These are phyloP conservation scores for Drechslerella stenobrocha DNA, from an alignment of 2,329 filamentous ascomycete genomes.

Conservation along the genomic window DNA sequence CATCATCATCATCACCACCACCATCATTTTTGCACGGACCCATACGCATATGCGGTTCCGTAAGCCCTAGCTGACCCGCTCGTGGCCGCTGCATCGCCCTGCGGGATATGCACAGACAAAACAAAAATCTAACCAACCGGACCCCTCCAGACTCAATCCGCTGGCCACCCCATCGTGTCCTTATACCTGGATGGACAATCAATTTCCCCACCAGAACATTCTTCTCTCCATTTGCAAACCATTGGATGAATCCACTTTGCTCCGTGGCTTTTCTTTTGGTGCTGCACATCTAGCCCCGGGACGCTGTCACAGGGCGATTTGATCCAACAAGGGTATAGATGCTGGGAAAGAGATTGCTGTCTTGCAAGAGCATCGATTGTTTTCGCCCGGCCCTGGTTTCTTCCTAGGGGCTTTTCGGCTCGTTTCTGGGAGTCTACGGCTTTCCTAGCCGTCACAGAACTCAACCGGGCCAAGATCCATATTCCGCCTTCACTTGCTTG, in stretches of 20 bases:
- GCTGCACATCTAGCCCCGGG: conserved; percentile 10
- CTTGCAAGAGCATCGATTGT: conserved; percentile 11
- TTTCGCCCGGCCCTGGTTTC: conserved; percentile 22
- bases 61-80: conserved; percentile 42
- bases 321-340: neutral
- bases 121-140: conserved; percentile 21
- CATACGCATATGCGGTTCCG: too few relatives aligned
- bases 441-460: conserved; percentile 18
- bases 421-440: conserved; percentile 23
- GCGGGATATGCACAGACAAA: conserved; percentile 1
- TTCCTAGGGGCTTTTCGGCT: conserved; percentile 33
- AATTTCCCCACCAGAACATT: conserved; percentile 27
- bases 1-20: too few relatives aligned
- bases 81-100: conserved; percentile 25
- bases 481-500: conserved; percentile 15
- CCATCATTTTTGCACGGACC: too few relatives aligned
- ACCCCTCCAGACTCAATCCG: conserved; percentile 23
- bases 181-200: conserved; percentile 34
- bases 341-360: conserved; percentile 5
- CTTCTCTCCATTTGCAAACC: conserved; percentile 9
- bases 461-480: conserved; percentile 27
- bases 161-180: conserved; percentile 36
- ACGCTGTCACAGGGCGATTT: too few relatives aligned
- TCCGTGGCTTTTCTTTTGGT: conserved; percentile 13
- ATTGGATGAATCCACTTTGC: conserved; percentile 13